Base-by-base conservation (phyloP, 2,329 filamentous ascomycete species). In the Stagonosporopsis rhizophila region DNA sequence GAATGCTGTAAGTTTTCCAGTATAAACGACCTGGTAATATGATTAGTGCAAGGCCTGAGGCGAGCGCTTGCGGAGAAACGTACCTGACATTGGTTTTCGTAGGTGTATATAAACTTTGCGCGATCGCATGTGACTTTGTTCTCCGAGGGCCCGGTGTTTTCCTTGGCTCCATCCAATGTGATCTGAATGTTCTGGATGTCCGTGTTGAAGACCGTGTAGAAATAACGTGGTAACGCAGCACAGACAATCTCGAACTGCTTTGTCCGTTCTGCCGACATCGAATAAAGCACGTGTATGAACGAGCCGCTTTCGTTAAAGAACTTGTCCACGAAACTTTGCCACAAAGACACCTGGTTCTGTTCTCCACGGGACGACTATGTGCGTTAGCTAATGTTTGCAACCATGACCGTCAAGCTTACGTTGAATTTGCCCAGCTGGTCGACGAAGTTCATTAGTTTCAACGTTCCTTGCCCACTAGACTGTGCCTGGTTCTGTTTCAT, bases 181-280 rank as follows among this genome's bases (percentile, higher is more conserved):
- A 98, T 84, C 73, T 96, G 92, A 66, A 98, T 91, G 51, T 88
- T 91, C 65, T 86, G 89, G 52, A 97, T 88, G 14, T 74, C 93
- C 58, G 91, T 94, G 54, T 89, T 88, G 72, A 95, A 97, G 68
- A 96, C 89, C 0, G 91, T 93, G 67, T 90, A 87, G 73, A 96
- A 97, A 75, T 95, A 98, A 68, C 94, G 87, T 30, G 94, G 87
- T 41, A 99, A 82, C 0, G 90, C 90, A 3, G 92, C 86, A 56
- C 86, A 91, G 2, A 89, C 85, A 44, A 98, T 92, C 73, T 97
- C 93, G 68, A 93, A 97, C 68, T 89, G 87, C 79, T 96, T 97
- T 52, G 89, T 84, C 17, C 80, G 81, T 40, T 87, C 85, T 54
- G 78, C 78, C 19, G 84, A 81, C 4, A 73, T 67, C 23, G 79